A percentile compares a stretch with the other conserved stretches of the same genome.
Evolutionary conservation across 805 yeast species (phyloP).

Genomic region (Sugiyamaella mastotermitis): DNA sequence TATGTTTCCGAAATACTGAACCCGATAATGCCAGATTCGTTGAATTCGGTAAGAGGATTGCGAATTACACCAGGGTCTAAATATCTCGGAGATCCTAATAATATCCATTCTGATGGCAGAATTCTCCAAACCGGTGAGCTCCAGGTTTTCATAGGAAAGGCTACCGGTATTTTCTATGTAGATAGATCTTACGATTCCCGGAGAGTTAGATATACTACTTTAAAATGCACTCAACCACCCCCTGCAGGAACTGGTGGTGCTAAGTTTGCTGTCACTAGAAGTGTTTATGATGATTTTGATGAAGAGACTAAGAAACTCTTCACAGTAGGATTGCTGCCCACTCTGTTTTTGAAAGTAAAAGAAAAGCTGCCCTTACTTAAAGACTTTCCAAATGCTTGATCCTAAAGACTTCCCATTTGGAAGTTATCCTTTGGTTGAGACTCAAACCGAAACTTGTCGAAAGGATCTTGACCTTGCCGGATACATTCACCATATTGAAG

Average conservation of each 20-base stretch:
- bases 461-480: slow-evolving; percentile 10
- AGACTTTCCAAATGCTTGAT: slow-evolving; percentile 11
- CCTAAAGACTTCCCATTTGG: slow-evolving; percentile 9
- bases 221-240: slow-evolving; percentile 5
- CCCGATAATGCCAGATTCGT: slow-evolving; percentile 6
- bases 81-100: slow-evolving; percentile 10
- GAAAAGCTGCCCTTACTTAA: slow-evolving; percentile 10
- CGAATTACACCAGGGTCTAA: slow-evolving; percentile 6
- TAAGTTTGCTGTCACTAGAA: slow-evolving; percentile 9
- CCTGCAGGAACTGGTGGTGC: slow-evolving; percentile 11
- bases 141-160: slow-evolving; percentile 10
- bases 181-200: slow-evolving; percentile 9
- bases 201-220: slow-evolving; percentile 9
- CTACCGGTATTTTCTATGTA: slow-evolving; percentile 11
- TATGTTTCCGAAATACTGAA: slow-evolving; percentile 5
- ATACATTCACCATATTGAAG: slow-evolving; percentile 9
- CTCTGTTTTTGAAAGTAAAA: slow-evolving; percentile 7
- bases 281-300: slow-evolving; percentile 11
- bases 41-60: slow-evolving; percentile 4
- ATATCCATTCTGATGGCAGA: slow-evolving; percentile 10
- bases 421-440: slow-evolving; percentile 9
- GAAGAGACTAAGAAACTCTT: slow-evolving; percentile 8
- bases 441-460: slow-evolving; percentile 6
- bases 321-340: slow-evolving; percentile 6
- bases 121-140: slow-evolving; percentile 9